Conservation (phyloP, 805 yeast genomes). For the Sugiyamaella americana region DNA sequence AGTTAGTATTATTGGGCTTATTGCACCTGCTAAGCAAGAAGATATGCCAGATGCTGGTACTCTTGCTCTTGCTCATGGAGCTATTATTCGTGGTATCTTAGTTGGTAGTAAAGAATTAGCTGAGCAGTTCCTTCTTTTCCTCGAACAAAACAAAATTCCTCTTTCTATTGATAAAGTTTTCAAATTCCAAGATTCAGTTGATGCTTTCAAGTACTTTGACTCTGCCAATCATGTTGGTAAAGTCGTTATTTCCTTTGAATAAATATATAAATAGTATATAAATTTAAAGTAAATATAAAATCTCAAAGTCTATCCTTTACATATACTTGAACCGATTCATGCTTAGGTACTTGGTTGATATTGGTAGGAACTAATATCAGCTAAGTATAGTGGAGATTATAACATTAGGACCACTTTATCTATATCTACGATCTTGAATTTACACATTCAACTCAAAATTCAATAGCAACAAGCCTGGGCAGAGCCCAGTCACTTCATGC, state of each 20-base stretch:
- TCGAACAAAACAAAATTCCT: neutral
- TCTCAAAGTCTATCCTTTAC: too few relatives aligned
- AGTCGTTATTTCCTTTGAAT: conserved; percentile 5
- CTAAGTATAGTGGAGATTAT: too few relatives aligned
- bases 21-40: conserved; percentile 6
- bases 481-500: neutral
- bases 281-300: too few relatives aligned
- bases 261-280: neutral
- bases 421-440: too few relatives aligned
- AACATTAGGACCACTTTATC: too few relatives aligned
- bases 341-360: too few relatives aligned
- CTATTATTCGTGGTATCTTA: conserved; percentile 7
- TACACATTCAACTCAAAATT: too few relatives aligned
- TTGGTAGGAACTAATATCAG: too few relatives aligned
- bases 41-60: conserved; percentile 7
- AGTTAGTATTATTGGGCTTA: conserved; percentile 8
- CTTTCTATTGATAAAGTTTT: conserved; percentile 10
- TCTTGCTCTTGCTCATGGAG: neutral
- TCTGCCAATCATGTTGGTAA: conserved; percentile 12
- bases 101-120: conserved; percentile 6
- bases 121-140: conserved; percentile 8
- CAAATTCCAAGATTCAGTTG: conserved; percentile 7
- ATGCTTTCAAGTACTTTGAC: conserved; percentile 9
- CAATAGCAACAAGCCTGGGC: too few relatives aligned
- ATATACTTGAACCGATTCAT: too few relatives aligned